Percentiles rank a stretch among this genome's conserved stretches.
Evolutionary conservation across 192 early-diverging fungal genomes (phyloP).

Genomic region (Powellomyces hirtus): DNA sequence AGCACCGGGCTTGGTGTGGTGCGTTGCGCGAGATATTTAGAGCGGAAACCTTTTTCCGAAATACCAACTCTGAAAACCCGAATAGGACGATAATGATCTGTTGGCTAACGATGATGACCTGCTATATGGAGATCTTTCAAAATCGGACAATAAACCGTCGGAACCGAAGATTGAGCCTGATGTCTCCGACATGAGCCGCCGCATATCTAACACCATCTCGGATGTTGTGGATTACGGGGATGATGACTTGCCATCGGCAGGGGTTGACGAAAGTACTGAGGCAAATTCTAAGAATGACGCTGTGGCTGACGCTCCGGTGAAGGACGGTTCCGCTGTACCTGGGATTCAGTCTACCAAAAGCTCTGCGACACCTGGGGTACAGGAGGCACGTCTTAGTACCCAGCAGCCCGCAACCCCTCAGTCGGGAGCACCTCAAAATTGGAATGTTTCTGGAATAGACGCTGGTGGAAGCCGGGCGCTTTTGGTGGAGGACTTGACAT

Average conservation of each 20-base stretch:
- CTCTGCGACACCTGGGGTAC: too few species aligned
- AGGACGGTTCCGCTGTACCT: too few species aligned
- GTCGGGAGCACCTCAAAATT: not conserved
- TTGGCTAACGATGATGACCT: slow-evolving; percentile 21
- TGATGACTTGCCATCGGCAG: slow-evolving; percentile 6
- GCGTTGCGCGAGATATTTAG: too few species aligned
- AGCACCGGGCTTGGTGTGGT: not conserved
- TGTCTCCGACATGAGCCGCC: not conserved
- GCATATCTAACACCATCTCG: not conserved
- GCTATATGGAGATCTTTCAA: slow-evolving; percentile 18
- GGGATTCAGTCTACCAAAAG: too few species aligned
- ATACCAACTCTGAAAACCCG: too few species aligned
- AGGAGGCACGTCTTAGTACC: too few species aligned
- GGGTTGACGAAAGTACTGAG: not conserved
- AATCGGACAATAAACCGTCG: not conserved
- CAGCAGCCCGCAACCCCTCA: not conserved
- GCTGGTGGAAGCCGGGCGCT: slow-evolving; percentile 11
- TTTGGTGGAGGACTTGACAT: slow-evolving; percentile 29
- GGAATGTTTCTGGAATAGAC: not conserved
- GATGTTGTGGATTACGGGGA: slow-evolving; percentile 21
- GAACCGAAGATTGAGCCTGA: not conserved
- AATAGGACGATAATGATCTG: too few species aligned
- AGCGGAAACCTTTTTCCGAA: too few species aligned
- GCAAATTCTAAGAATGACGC: not conserved
- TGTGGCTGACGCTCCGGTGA: too few species aligned